Conservation (phyloP, 1,284 basidiomycete genomes). For the Trametes polyzona region DNA sequence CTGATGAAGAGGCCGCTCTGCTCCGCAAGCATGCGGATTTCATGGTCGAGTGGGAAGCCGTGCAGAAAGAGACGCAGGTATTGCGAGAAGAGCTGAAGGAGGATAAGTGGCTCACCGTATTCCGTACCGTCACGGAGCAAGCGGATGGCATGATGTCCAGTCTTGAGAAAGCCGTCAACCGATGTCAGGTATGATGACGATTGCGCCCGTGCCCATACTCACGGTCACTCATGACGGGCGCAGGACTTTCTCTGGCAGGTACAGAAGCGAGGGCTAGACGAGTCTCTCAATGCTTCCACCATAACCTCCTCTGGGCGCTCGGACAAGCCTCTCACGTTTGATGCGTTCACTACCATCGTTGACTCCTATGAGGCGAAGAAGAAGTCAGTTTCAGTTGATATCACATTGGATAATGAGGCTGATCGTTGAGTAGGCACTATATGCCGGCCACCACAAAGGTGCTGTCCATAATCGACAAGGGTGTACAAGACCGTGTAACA, state of each 20-base stretch:
- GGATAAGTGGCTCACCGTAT: slow-evolving; percentile 95
- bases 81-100: slow-evolving; percentile 91
- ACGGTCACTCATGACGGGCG: neutral
- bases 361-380: slow-evolving; percentile 86
- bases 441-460: slow-evolving; percentile 92
- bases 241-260: slow-evolving; percentile 86
- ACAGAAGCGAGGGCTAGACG: slow-evolving; percentile 58
- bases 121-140: slow-evolving; percentile 89
- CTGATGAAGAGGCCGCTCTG: slow-evolving; percentile 55
- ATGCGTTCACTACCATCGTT: slow-evolving; percentile 64
- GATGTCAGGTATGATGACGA: slow-evolving; percentile 64
- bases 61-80: slow-evolving; percentile 81
- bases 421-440: slow-evolving; percentile 66
- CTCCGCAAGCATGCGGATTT: slow-evolving; percentile 74
- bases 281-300: slow-evolving; percentile 45
- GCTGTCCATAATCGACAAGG: slow-evolving; percentile 91
- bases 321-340: slow-evolving; percentile 59
- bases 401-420: neutral
- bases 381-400: slow-evolving; percentile 54
- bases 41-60: slow-evolving; percentile 76
- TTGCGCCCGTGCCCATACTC: neutral
- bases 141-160: slow-evolving; percentile 97
- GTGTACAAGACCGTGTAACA: slow-evolving; percentile 86
- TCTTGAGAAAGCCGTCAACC: slow-evolving; percentile 86
- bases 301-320: slow-evolving; percentile 52